These are phyloP conservation scores for Leccinum boreale DNA, from an alignment of 768 basidiomycete genomes.

Conservation along the genomic window DNA sequence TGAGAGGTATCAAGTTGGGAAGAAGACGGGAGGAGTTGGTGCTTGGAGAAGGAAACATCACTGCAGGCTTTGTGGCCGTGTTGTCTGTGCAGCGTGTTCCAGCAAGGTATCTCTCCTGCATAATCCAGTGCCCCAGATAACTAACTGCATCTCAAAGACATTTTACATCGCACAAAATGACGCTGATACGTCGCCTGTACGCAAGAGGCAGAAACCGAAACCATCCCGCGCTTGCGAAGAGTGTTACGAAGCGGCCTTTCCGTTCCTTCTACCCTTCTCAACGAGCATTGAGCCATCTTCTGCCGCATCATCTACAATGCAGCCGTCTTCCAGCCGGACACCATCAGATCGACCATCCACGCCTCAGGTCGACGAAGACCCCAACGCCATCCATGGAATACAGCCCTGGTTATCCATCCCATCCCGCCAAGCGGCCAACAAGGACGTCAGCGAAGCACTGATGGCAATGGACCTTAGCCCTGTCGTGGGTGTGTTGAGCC, in stretches of 20 bases:
- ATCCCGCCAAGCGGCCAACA: constrained; percentile 13
- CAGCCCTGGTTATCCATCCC: constrained; percentile 32
- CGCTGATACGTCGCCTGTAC: constrained; percentile 37
- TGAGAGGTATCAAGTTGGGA: constrained; percentile 7
- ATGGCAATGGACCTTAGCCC: constrained; percentile 39
- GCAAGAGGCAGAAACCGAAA: constrained; percentile 46
- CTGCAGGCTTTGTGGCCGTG: constrained; percentile 80
- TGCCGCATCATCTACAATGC: constrained; percentile 5
- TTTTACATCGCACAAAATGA: constrained; percentile 62
- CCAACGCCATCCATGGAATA: constrained; percentile 12
- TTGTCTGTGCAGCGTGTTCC: constrained; percentile 85
- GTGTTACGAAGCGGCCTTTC: constrained; percentile 87
- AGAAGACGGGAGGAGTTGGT: constrained; percentile 13
- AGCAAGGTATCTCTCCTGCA: constrained; percentile 49
- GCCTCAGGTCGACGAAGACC: constrained; percentile 12
- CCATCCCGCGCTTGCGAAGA: constrained; percentile 80
- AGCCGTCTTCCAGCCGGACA: constrained; percentile 6
- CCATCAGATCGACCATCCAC: constrained; percentile 21
- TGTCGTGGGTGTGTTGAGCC: constrained; percentile 11
- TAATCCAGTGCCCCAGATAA: not conserved
- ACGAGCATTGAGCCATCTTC: constrained; percentile 4
- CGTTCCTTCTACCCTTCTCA: constrained; percentile 32
- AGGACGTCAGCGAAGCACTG: constrained; percentile 28
- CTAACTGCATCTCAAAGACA: constrained; percentile 47
- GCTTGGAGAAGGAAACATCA: constrained; percentile 70